phyloP scores from a whole-genome alignment of 768 basidiomycete species.

The Lactarius trivialis region DNA sequence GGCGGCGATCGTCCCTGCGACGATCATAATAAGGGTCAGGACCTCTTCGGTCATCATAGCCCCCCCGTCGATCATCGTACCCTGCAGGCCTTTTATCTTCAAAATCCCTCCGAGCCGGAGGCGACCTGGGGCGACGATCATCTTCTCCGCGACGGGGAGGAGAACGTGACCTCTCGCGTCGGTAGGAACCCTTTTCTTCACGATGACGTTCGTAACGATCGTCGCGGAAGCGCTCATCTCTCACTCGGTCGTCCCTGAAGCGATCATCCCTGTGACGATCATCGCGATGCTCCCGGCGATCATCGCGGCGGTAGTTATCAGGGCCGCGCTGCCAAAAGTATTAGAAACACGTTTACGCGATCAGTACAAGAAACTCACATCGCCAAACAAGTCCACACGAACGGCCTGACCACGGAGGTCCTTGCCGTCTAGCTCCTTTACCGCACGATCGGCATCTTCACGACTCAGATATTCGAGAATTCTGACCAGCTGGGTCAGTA shows the following conservation, averaged over 20 bases:
- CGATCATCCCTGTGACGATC: constrained; percentile 32
- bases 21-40: constrained; percentile 86
- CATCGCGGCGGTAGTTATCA: constrained; percentile 73
- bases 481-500: constrained; percentile 35
- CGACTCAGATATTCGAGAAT: constrained; percentile 85
- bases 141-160: constrained; percentile 63
- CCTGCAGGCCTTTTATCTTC: constrained; percentile 87
- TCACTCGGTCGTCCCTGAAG: constrained; percentile 39
- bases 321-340: constrained; percentile 47
- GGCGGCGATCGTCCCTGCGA: constrained; percentile 77
- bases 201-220: constrained; percentile 34
- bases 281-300: constrained; percentile 53
- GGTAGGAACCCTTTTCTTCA: constrained; percentile 43
- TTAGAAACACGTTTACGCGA: constrained; percentile 7
- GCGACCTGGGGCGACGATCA: constrained; percentile 81
- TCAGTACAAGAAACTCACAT: constrained; percentile 37
- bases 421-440: constrained; percentile 76
- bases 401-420: constrained; percentile 83
- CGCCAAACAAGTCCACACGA: constrained; percentile 60
- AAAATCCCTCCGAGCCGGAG: constrained; percentile 70
- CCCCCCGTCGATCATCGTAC: constrained; percentile 87
- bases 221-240: constrained; percentile 48
- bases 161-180: constrained; percentile 80
- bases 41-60: constrained; percentile 73
- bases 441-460: constrained; percentile 91